Conservation (phyloP, 1,284 basidiomycete species). For the Thelephora terrestris region DNA sequence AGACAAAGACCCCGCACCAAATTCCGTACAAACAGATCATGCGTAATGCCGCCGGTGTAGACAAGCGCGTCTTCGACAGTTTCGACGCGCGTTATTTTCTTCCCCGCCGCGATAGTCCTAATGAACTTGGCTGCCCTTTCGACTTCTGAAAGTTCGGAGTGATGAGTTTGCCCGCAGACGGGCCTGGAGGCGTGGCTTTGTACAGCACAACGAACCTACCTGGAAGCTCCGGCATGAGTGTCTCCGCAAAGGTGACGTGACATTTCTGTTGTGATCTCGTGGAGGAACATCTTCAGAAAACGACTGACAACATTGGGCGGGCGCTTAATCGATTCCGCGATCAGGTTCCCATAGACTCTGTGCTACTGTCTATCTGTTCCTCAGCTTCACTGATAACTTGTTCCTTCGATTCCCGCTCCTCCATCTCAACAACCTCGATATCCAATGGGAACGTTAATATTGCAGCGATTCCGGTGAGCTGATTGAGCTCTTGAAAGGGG, state of each 20-base stretch:
- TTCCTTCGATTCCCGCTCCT: slow-evolving; percentile 62
- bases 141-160: slow-evolving; percentile 42
- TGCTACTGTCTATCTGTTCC: slow-evolving; percentile 21
- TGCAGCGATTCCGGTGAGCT: slow-evolving; percentile 91
- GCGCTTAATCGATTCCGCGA: not conserved
- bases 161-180: not conserved
- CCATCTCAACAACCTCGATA: slow-evolving; percentile 85
- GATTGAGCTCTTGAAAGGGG: slow-evolving; percentile 70
- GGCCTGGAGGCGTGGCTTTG: not conserved
- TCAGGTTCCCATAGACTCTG: slow-evolving; percentile 4
- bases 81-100: slow-evolving; percentile 47
- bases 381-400: slow-evolving; percentile 31
- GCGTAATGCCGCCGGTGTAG: slow-evolving; percentile 43
- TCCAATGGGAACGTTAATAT: slow-evolving; percentile 96
- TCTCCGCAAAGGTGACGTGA: not conserved
- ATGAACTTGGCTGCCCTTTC: slow-evolving; percentile 60
- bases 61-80: slow-evolving; percentile 63
- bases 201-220: slow-evolving; percentile 26
- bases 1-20: not conserved
- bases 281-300: not conserved
- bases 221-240: slow-evolving; percentile 54
- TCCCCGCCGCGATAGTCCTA: slow-evolving; percentile 43
- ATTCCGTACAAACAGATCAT: slow-evolving; percentile 55
- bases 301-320: too few species aligned
- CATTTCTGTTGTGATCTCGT: not conserved